These are phyloP conservation scores for Tetrastigma voinierianum DNA, from an alignment of 164 flowering plant genomes.

Conservation along the genomic window DNA sequence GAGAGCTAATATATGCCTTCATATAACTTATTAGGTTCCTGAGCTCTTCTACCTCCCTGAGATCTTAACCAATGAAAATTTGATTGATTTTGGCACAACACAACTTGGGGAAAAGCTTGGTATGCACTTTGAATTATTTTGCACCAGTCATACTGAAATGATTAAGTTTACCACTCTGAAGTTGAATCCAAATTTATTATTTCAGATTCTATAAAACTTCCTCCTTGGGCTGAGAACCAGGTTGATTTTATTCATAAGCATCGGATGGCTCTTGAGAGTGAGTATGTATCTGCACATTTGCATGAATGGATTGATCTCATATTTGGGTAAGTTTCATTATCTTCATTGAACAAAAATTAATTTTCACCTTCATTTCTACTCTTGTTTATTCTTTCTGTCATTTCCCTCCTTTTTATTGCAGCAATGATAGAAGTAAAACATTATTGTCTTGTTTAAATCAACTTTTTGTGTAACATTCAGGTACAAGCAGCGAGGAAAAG, in stretches of 20 bases:
- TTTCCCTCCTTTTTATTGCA: neutral
- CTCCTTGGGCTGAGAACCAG: conserved; percentile 91
- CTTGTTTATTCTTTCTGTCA: neutral
- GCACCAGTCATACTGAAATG: neutral
- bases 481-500: conserved; percentile 97
- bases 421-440: neutral
- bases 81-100: conserved; percentile 93
- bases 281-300: conserved; percentile 92
- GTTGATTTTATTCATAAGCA: conserved; percentile 94
- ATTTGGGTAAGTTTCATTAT: conserved; percentile 68
- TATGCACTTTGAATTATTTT: conserved; percentile 24
- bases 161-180: neutral
- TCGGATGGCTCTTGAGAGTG: conserved; percentile 96
- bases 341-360: neutral
- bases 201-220: conserved; percentile 83
- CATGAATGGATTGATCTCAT: conserved; percentile 98
- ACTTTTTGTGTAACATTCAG: conserved; percentile 35
- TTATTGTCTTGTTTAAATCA: too few species aligned
- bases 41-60: conserved; percentile 98
- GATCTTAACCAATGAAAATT: conserved; percentile 75
- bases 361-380: neutral
- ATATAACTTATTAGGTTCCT: conserved; percentile 63
- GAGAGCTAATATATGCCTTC: neutral
- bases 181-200: conserved; percentile 2
- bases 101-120: conserved; percentile 93